These are phyloP conservation scores for Coemansia javaensis DNA, from an alignment of 192 early-diverging fungal genomes.

Conservation along the genomic window DNA sequence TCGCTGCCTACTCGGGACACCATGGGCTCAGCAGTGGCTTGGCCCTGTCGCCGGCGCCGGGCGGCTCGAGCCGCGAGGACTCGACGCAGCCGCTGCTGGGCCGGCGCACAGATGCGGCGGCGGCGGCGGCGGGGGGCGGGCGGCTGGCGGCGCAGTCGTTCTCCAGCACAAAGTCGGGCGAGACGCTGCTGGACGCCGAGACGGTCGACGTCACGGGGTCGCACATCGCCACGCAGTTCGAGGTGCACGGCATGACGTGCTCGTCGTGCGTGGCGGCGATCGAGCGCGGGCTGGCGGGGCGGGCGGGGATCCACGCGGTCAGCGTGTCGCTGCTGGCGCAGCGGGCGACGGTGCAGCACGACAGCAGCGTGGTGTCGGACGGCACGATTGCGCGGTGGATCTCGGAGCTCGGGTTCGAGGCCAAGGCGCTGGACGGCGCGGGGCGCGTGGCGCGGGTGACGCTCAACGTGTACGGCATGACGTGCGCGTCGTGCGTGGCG, in stretches of 20 bases:
- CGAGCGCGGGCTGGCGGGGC: slow-evolving; percentile 60
- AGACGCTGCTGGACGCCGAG: slow-evolving; percentile 23
- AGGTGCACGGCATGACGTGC: slow-evolving; percentile 94
- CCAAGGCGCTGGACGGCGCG: slow-evolving; percentile 51
- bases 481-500: slow-evolving; percentile 72
- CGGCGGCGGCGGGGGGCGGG: background rate
- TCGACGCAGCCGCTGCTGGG: slow-evolving; percentile 6
- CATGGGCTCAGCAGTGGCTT: background rate
- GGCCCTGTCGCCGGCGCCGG: background rate
- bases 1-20: slow-evolving; percentile 1
- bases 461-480: slow-evolving; percentile 95
- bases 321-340: slow-evolving; percentile 85
- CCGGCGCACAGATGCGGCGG: background rate
- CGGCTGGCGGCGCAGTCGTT: slow-evolving; percentile 6
- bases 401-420: slow-evolving; percentile 68
- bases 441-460: slow-evolving; percentile 50
- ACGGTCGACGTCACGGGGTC: slow-evolving; percentile 4
- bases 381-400: slow-evolving; percentile 61
- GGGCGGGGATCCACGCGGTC: slow-evolving; percentile 63
- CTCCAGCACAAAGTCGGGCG: slow-evolving; percentile 35
- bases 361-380: slow-evolving; percentile 45
- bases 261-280: slow-evolving; percentile 86
- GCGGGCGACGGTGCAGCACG: slow-evolving; percentile 67
- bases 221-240: slow-evolving; percentile 49
- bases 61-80: background rate